These are phyloP conservation scores for Atkinsonella texensis DNA, from an alignment of 2,329 filamentous ascomycete genomes.

Conservation along the genomic window DNA sequence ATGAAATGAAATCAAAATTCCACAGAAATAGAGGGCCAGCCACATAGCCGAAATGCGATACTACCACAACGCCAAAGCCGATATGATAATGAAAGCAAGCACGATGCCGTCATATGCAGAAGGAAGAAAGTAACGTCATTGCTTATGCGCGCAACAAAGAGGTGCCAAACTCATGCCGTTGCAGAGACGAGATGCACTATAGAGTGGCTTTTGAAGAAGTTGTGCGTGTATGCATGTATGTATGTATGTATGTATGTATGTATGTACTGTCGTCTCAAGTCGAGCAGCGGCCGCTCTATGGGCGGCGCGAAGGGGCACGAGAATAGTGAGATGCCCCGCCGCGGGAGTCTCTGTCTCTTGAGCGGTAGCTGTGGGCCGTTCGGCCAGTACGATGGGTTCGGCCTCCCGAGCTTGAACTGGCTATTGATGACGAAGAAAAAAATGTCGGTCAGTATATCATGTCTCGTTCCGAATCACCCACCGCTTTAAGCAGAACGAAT, in stretches of 20 bases:
- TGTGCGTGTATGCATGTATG: too few relatives aligned
- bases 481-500: too few relatives aligned
- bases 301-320: conserved; percentile 2
- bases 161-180: not conserved
- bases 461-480: too few relatives aligned
- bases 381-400: conserved; percentile 8
- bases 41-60: not conserved
- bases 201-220: not conserved
- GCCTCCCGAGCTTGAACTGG: conserved; percentile 13
- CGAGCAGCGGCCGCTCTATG: conserved; percentile 3
- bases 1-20: not conserved
- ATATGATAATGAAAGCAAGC: not conserved
- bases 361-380: conserved; percentile 5
- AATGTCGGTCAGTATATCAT: not conserved
- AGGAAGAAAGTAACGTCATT: not conserved
- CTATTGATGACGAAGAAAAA: conserved; percentile 1
- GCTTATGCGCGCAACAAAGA: not conserved
- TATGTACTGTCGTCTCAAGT: not conserved
- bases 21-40: too few relatives aligned
- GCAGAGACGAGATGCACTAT: not conserved
- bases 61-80: not conserved
- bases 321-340: conserved; percentile 5
- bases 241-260: not conserved
- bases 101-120: not conserved
- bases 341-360: conserved; percentile 5